Evolutionary conservation across 345 rosid genomes (phyloP), one percentile per base, ranked within the genome.

Genomic region (Noccaea bulbosa): DNA sequence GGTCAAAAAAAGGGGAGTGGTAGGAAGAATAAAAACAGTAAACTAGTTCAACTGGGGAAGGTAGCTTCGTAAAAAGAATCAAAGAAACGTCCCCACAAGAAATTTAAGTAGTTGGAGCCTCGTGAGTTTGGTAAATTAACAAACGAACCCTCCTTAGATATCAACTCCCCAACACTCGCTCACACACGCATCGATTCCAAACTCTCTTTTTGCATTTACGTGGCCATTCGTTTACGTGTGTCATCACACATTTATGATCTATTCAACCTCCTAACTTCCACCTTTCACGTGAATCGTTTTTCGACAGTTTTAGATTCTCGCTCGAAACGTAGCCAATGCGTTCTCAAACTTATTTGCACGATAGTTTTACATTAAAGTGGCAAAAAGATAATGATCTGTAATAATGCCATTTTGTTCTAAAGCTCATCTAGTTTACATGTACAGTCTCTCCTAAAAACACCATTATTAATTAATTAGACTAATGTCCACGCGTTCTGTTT

Each of bases 211-310:
- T 50, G 27, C 69, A 4, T 75, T 75, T 75, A 75, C 70, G 78
- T 74, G 78, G 78, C 73, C 30, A 74, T 63, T 67, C 78, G 78
- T 67, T 67, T 67, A 74, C 78, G 73, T 60, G 63, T 74, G 63
- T 73, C 62, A 53, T 30, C 30, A 27, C 40, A 5, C 67, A 33
- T 66, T 73, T 58, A 49, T 58, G 17, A 9, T 47, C 33, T 57
- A 32, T 7, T 65, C 48, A 47, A 56, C 65, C 65, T 56, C 46
- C 16, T 45, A 4, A 4, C 22, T 15, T 43, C 9, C 41, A 20
- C 45, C 17, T 55, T 51, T 16, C 22, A 70, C 63, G 30, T 52
- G 2, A 47, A 2, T 47, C n/a, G 4, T 43, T 5, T 10, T 40
- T 12, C 24, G 5, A 2, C 30, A 27, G 22, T 27, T 2, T 47